Evolutionary conservation across 176 grass and related monocot genomes (phyloP).

Genomic region (Ananas comosus): DNA sequence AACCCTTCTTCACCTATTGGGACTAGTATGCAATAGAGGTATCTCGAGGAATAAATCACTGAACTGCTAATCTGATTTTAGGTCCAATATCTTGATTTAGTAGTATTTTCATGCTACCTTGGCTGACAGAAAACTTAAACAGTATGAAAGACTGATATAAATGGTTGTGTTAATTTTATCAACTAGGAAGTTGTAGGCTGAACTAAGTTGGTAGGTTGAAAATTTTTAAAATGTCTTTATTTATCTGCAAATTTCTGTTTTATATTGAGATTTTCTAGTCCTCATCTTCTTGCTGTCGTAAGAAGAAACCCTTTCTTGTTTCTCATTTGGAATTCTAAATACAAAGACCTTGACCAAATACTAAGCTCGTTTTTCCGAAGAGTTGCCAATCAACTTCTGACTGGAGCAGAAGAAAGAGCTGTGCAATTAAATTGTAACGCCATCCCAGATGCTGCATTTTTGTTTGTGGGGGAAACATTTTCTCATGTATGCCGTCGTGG

Average conservation of each 20-base stretch:
- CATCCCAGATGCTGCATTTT: slow-evolving; percentile 31
- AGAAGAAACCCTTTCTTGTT: not conserved
- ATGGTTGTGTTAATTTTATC: not conserved
- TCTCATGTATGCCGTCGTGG: slow-evolving; percentile 86
- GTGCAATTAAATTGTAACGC: slow-evolving; percentile 14
- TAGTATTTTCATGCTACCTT: too few relatives aligned
- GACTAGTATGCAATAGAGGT: too few relatives aligned
- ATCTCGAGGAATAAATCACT: too few relatives aligned
- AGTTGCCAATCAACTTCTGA: slow-evolving; percentile 58
- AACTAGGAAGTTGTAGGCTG: not conserved
- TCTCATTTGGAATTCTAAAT: slow-evolving; percentile 5
- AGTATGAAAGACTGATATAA: not conserved
- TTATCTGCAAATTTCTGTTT: not conserved
- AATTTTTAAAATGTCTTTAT: not conserved
- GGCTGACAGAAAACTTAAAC: too few relatives aligned
- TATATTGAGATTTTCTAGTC: not conserved
- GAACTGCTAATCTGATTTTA: too few relatives aligned
- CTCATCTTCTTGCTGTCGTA: not conserved
- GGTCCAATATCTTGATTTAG: too few relatives aligned
- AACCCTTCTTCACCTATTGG: not conserved
- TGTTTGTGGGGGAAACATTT: slow-evolving; percentile 81
- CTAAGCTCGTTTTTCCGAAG: slow-evolving; percentile 70
- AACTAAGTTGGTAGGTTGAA: not conserved
- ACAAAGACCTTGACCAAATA: slow-evolving; percentile 38
- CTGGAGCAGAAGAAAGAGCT: slow-evolving; percentile 55